phyloP scores from a whole-genome alignment of 2,329 filamentous ascomycete species.

The Dactylonectria estremocensis region DNA sequence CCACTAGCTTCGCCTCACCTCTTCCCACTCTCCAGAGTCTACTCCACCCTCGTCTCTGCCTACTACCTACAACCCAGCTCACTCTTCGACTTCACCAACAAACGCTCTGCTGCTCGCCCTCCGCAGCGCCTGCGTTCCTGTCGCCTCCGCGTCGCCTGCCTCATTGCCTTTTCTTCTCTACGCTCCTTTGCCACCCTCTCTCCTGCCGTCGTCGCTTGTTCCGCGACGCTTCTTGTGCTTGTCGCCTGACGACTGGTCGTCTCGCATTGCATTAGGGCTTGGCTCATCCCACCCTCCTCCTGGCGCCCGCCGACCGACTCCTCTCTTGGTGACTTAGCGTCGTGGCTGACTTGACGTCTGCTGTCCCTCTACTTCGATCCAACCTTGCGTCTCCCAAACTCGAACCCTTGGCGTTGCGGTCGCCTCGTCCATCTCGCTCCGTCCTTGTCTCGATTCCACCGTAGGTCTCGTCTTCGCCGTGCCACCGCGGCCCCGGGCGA shows the following conservation, averaged over 20 bases:
- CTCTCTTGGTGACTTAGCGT: conserved; percentile 42
- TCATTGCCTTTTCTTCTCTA: conserved; percentile 46
- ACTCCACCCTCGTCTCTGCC: conserved; percentile 36
- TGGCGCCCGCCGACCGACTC: conserved; percentile 39
- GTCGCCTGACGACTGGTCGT: conserved; percentile 51
- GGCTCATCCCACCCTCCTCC: conserved; percentile 46
- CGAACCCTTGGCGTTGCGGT: conserved; percentile 36
- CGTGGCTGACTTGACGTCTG: conserved; percentile 48
- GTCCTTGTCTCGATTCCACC: conserved; percentile 31
- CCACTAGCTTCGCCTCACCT: conserved; percentile 33
- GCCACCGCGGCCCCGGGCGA: conserved; percentile 40
- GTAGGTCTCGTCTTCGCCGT: conserved; percentile 37
- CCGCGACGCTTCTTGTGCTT: conserved; percentile 40
- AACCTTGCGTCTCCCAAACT: conserved; percentile 28
- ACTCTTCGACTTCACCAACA: conserved; percentile 40
- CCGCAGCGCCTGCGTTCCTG: conserved; percentile 34
- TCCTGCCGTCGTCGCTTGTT: conserved; percentile 27
- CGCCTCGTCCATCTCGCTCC: conserved; percentile 24
- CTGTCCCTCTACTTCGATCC: conserved; percentile 37
- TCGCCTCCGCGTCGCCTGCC: conserved; percentile 32
- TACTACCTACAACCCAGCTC: conserved; percentile 30
- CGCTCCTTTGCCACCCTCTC: conserved; percentile 45
- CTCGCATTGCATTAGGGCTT: conserved; percentile 51
- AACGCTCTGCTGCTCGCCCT: conserved; percentile 44
- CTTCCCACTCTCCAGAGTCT: conserved; percentile 37